phyloP scores from a whole-genome alignment of 371 early-diverging fungal species.

The Lichtheimia ramosa region DNA sequence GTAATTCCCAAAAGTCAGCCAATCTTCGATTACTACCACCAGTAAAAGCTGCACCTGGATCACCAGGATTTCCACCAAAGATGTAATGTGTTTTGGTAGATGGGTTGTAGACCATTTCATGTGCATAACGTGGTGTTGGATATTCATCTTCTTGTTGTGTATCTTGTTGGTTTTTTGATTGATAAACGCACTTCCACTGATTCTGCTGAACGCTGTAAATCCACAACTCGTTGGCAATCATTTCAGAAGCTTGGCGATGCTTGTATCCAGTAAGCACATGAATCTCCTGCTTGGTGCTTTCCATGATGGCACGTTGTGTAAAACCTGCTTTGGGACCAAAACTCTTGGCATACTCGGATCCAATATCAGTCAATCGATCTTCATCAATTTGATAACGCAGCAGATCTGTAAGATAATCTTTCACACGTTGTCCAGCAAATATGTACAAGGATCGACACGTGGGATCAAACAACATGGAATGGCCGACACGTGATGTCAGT shows the following conservation, averaged over 20 bases:
- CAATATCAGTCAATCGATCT: conserved; percentile 70
- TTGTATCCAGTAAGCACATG: conserved; percentile 79
- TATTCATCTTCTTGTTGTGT: conserved; percentile 45
- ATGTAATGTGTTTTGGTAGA: conserved; percentile 64
- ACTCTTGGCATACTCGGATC: conserved; percentile 67
- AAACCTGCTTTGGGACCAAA: conserved; percentile 81
- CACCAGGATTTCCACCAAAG: conserved; percentile 91
- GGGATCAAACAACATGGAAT: conserved; percentile 87
- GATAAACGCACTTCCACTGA: conserved; percentile 76
- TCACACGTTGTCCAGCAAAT: conserved; percentile 87
- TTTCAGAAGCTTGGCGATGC: conserved; percentile 46
- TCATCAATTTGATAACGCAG: conserved; percentile 79
- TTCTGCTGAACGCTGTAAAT: conserved; percentile 64
- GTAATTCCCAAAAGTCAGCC: conserved; percentile 87
- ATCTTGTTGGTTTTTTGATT: conserved; percentile 60
- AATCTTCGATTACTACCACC: conserved; percentile 58
- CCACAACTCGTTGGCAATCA: conserved; percentile 76
- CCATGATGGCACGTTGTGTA: conserved; percentile 86
- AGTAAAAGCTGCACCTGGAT: conserved; percentile 13
- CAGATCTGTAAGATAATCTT: conserved; percentile 75
- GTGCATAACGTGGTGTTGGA: conserved; percentile 87
- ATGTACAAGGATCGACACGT: conserved; percentile 74
- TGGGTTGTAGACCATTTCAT: conserved; percentile 81
- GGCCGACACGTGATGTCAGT: conserved; percentile 83
- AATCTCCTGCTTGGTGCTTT: conserved; percentile 73